These are phyloP conservation scores for Kentomonas sorsogonicus DNA, from an alignment of 208 protist species.

Conservation along the genomic window DNA sequence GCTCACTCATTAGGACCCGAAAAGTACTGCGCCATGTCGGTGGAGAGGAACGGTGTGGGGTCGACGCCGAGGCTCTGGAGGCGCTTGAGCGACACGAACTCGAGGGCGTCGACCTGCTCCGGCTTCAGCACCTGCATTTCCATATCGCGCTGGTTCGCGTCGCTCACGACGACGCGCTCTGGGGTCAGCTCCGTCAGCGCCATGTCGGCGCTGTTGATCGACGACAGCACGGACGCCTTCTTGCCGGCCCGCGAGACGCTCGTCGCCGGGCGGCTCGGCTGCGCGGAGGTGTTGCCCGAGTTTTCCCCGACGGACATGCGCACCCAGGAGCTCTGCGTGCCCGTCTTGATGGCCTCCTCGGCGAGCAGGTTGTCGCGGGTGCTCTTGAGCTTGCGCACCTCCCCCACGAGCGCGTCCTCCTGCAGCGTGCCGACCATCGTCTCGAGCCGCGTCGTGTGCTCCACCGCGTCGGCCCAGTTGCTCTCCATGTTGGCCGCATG, in stretches of 20 bases:
- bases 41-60: slow-evolving; percentile 21
- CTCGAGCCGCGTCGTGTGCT: slow-evolving; percentile 61
- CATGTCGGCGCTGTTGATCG: too few relatives aligned
- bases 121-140: slow-evolving; percentile 54
- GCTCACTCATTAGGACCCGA: too few relatives aligned
- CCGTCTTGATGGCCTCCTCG: too few relatives aligned
- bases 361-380: slow-evolving; percentile 7
- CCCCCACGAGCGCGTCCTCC: slow-evolving; percentile 33
- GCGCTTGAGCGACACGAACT: slow-evolving; percentile 49
- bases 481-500: slow-evolving; percentile 67
- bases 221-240: too few relatives aligned
- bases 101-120: slow-evolving; percentile 70
- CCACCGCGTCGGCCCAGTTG: slow-evolving; percentile 68
- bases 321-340: too few relatives aligned
- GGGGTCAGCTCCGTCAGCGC: too few relatives aligned
- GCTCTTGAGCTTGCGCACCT: slow-evolving; percentile 21
- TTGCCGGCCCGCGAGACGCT: too few relatives aligned
- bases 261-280: too few relatives aligned
- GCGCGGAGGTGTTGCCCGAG: too few relatives aligned
- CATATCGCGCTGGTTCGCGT: too few relatives aligned
- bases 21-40: background rate
- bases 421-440: slow-evolving; percentile 40
- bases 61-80: slow-evolving; percentile 60
- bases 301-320: too few relatives aligned
- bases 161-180: too few relatives aligned